Evolutionary conservation across 345 rosid genomes (phyloP).

Genomic region (Bruguiera gymnorhiza): DNA sequence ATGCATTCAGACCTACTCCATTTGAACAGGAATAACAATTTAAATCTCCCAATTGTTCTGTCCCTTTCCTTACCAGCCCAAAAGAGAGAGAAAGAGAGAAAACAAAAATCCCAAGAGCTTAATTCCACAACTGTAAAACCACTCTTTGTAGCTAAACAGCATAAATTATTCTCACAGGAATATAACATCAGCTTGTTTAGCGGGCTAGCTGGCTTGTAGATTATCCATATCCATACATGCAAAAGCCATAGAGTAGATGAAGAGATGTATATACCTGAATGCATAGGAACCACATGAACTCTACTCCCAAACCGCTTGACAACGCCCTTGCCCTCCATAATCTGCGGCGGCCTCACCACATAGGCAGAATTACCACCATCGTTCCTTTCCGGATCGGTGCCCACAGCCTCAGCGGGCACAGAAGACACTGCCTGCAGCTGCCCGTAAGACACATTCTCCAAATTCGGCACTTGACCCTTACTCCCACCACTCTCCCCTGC

Average conservation of each 20-base stretch:
- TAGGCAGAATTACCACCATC: constrained; percentile 46
- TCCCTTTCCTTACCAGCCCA: too few relatives aligned
- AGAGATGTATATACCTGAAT: constrained; percentile 53
- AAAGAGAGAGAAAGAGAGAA: too few relatives aligned
- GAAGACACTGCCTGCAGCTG: constrained; percentile 81
- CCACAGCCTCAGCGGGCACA: constrained; percentile 53
- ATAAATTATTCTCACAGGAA: too few relatives aligned
- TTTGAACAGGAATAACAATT: too few relatives aligned
- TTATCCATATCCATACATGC: too few relatives aligned
- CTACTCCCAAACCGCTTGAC: constrained; percentile 67
- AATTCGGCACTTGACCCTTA: constrained; percentile 32
- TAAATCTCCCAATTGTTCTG: too few relatives aligned
- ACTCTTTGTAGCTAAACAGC: too few relatives aligned
- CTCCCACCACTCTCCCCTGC: constrained; percentile 38
- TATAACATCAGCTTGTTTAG: too few relatives aligned
- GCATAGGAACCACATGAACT: constrained; percentile 84
- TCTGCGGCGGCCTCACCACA: constrained; percentile 66
- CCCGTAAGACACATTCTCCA: constrained; percentile 57
- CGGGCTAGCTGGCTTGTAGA: too few relatives aligned
- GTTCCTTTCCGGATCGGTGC: constrained; percentile 49
- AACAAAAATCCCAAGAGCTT: too few relatives aligned
- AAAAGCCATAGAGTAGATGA: background rate
- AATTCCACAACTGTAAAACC: too few relatives aligned
- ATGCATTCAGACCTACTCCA: too few relatives aligned
- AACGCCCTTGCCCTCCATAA: constrained; percentile 87